These are phyloP conservation scores for Boletus sp. DNA, from an alignment of 768 basidiomycete genomes.

Conservation along the genomic window DNA sequence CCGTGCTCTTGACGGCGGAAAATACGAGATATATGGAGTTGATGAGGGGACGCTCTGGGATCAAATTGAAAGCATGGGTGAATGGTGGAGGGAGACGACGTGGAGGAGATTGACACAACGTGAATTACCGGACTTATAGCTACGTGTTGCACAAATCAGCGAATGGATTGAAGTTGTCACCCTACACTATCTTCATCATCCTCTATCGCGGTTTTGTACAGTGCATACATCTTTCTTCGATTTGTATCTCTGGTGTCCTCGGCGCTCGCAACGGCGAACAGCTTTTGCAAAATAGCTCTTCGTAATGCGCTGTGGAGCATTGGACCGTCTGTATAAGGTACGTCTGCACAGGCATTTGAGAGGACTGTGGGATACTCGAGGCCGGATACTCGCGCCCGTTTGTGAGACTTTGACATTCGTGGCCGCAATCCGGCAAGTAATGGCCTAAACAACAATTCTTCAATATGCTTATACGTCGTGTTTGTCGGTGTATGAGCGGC, in stretches of 20 bases:
- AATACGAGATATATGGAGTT: conserved; percentile 83
- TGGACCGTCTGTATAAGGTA: conserved; percentile 38
- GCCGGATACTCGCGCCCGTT: conserved; percentile 36
- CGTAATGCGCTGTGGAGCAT: conserved; percentile 40
- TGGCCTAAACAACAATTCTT: conserved; percentile 65
- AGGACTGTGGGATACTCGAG: conserved; percentile 42
- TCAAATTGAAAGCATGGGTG: conserved; percentile 74
- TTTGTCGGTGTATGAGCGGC: conserved; percentile 64
- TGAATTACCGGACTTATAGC: conserved; percentile 72
- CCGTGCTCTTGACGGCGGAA: conserved; percentile 58
- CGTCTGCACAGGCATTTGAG: conserved; percentile 50
- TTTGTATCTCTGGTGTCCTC: conserved; percentile 74
- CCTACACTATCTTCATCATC: conserved; percentile 37
- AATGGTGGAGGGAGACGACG: conserved; percentile 92
- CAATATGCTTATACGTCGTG: conserved; percentile 70
- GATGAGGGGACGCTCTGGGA: conserved; percentile 87
- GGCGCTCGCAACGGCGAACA: conserved; percentile 75
- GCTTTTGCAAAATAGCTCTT: conserved; percentile 50
- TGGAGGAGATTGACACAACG: conserved; percentile 80
- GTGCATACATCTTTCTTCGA: conserved; percentile 75
- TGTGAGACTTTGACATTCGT: conserved; percentile 42
- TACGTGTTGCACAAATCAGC: not conserved
- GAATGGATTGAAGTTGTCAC: conserved; percentile 8
- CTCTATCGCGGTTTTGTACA: conserved; percentile 67
- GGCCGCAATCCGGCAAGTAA: conserved; percentile 53